Base-by-base conservation (phyloP, 441 rosid species). In the Metrosideros polymorpha region DNA sequence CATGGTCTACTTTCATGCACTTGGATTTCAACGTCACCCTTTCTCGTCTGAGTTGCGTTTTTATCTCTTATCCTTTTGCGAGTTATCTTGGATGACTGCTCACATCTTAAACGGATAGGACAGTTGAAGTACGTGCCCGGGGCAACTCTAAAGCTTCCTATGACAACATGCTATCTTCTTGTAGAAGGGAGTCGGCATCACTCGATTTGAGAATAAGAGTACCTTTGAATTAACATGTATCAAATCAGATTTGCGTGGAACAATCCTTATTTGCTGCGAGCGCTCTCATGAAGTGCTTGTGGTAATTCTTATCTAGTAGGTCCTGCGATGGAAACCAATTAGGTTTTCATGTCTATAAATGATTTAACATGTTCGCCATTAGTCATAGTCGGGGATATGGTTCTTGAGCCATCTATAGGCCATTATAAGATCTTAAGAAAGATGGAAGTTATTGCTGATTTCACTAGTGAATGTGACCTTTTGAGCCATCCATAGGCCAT, bases 1-100 rank as follows among this genome's bases (percentile, higher is more conserved):
- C 79, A 39, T 71, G n/a, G 47, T 47, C 45, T 19, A 10, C 8
- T 39, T 66, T 3, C 47, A 71, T 10, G n/a, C 47, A 22, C 79
- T 39, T 71, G 45, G 27, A 22, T 35, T n/a, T 54, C 30, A 53
- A 29, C 19, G 15, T 83, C 54, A 29, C 42, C n/a, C n/a, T 18
- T 4, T n/a, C n/a, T n/a, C n/a, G n/a, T n/a, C n/a, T n/a, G n/a
- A n/a, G n/a, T n/a, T n/a, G n/a, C n/a, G n/a, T 49, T 15, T 43
- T 29, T 32, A 12, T 43, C 7, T 79, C 6, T 3, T 22, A 25
- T 32, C 24, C 15, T 27, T 63, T 19, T 32, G 52, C 39, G 76
- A 24, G 76, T 79, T 32, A 79, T 83, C 42, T 61, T 27, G 51
- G 77, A 76, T 89, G 95, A 84, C 96, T 93, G 85, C 92, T 93